phyloP scores from a whole-genome alignment of 345 rosid genomes.

The Eucalyptus urophylla region DNA sequence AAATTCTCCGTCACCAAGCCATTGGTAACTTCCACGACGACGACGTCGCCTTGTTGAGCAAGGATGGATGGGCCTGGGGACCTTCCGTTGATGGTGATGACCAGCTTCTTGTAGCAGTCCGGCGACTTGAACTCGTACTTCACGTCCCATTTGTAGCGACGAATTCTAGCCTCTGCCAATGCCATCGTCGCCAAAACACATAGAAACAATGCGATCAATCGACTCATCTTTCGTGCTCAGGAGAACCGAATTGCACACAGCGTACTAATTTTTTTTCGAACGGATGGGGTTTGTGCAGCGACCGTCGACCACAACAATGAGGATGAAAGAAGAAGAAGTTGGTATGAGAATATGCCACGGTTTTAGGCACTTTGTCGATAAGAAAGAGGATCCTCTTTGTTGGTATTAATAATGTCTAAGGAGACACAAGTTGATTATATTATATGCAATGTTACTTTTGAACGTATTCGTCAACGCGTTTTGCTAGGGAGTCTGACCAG shows the following conservation, averaged over 20 bases:
- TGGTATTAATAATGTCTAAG: not conserved
- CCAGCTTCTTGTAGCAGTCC: constrained; percentile 53
- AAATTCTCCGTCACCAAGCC: constrained; percentile 48
- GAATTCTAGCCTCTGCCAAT: constrained; percentile 9
- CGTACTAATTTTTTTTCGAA: too few relatives aligned
- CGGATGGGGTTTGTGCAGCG: not conserved
- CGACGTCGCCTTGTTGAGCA: constrained; percentile 53
- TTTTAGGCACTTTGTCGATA: not conserved
- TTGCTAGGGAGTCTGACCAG: not conserved
- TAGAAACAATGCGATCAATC: not conserved
- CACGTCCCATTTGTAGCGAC: constrained; percentile 49
- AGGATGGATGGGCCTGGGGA: constrained; percentile 59
- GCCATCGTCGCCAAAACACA: not conserved
- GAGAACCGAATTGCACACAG: not conserved
- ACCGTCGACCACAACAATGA: not conserved
- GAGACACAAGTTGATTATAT: not conserved
- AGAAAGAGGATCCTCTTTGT: not conserved
- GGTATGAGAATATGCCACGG: not conserved
- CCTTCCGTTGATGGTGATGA: constrained; percentile 51
- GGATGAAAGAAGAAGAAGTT: not conserved
- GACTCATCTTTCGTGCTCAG: not conserved
- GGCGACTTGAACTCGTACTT: constrained; percentile 64
- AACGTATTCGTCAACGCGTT: not conserved
- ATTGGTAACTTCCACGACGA: constrained; percentile 61
- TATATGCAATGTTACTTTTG: not conserved